Percentiles rank a stretch among this genome's conserved stretches.
Evolutionary conservation across 2,329 filamentous ascomycete genomes (phyloP).

Genomic region (Chalaropsis ovoidea): DNA sequence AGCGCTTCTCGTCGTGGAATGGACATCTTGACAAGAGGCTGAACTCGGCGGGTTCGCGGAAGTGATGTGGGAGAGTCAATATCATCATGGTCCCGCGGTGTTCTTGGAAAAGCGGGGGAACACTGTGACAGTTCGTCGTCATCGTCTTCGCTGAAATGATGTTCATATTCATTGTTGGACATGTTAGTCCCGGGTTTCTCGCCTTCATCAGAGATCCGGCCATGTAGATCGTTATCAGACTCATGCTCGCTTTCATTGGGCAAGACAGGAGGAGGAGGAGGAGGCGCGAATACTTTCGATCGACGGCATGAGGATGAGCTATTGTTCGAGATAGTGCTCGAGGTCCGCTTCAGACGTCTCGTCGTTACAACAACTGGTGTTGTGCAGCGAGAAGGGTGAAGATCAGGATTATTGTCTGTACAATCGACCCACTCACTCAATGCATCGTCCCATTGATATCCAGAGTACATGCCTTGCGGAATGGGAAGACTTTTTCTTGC

Average conservation of each 20-base stretch:
- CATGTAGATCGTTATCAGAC: background rate
- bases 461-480: constrained; percentile 30
- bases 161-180: background rate
- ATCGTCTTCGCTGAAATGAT: background rate
- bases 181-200: background rate
- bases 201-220: background rate
- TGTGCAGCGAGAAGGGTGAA: background rate
- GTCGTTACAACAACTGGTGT: background rate
- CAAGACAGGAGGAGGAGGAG: too few species aligned
- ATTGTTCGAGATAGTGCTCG: constrained; percentile 9
- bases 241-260: background rate
- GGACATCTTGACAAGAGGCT: constrained; percentile 11
- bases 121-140: constrained; percentile 16
- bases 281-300: background rate
- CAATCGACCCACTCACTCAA: constrained; percentile 35
- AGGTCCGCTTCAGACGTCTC: constrained; percentile 1
- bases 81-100: background rate
- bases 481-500: background rate
- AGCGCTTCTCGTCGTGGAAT: constrained; percentile 6
- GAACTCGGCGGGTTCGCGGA: background rate
- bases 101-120: background rate
- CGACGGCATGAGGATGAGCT: background rate
- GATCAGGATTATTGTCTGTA: background rate
- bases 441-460: constrained; percentile 36
- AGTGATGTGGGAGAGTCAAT: background rate